Evolutionary conservation across 805 yeast species (phyloP).

Genomic region (Yamadazyma ubonensis): DNA sequence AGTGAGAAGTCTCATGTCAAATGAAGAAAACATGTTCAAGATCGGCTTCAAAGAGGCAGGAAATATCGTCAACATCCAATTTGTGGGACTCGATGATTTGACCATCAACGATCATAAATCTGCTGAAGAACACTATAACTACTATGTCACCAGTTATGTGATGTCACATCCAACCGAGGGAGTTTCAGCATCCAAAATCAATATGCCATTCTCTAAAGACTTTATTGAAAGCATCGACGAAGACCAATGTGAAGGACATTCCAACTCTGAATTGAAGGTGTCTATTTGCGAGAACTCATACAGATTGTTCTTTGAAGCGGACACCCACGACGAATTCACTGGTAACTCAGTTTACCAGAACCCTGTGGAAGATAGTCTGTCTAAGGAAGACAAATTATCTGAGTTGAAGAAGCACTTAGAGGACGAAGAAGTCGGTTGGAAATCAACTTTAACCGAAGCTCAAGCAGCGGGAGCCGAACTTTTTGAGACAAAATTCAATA

Average conservation of each 20-base stretch:
- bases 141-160: conserved; percentile 87
- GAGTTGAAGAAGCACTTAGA: conserved; percentile 42
- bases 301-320: conserved; percentile 75
- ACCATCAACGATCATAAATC: conserved; percentile 70
- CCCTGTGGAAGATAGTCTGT: conserved; percentile 25
- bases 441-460: conserved; percentile 41
- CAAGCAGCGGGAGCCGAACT: conserved; percentile 25
- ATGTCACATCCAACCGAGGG: conserved; percentile 99
- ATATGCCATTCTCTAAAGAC: conserved; percentile 73
- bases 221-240: conserved; percentile 55
- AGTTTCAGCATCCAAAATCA: conserved; percentile 70
- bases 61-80: conserved; percentile 65
- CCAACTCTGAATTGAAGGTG: conserved; percentile 71
- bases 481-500: conserved; percentile 28
- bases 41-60: conserved; percentile 62
- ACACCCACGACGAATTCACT: conserved; percentile 75
- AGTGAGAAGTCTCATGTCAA: conserved; percentile 71
- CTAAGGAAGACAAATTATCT: conserved; percentile 30
- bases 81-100: conserved; percentile 83
- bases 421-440: conserved; percentile 57
- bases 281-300: conserved; percentile 77
- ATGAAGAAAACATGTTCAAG: conserved; percentile 91
- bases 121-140: conserved; percentile 84
- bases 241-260: conserved; percentile 59
- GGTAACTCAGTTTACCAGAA: conserved; percentile 52